Base-by-base conservation (phyloP, 345 rosid genomes). In the Sonneratia alba region DNA sequence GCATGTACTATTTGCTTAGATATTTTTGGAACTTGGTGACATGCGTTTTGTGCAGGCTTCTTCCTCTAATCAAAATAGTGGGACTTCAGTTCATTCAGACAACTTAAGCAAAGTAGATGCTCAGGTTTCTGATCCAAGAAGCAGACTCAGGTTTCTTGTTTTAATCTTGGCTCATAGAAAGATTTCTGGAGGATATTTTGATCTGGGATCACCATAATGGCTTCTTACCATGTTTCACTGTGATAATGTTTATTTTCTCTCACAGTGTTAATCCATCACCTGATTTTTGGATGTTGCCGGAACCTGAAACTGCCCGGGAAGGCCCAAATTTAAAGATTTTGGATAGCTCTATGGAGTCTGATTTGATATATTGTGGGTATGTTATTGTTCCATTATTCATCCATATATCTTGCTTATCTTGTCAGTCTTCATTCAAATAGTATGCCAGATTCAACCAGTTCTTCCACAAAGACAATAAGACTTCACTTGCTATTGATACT, bases 221-320 rank as follows among this genome's bases (percentile, higher is more conserved):
- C 68, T 64, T 61, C 66, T 18, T 68, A 59, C 59, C 19, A 51
- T 68, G 16, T 47, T 66, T 69, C 73, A 11, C 61, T 74, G 55
- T 47, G 56, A 32, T 51, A 73, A 6, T 40, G 22, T 45, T 37
- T 5, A 34, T 45, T 7, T 61, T 61, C 36, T 36, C 34, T 21
- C 66, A 48, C 85, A 86, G 86, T 69, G 71, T 69, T 63, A 83
- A 83, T 77, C 87, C 88, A 62, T 81, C 83, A 12, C 82, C 91
- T 49, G 83, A 87, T 77, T 85, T 84, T 69, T 85, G 87, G 72
- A 74, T 81, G 55, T 76, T 80, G 49, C 61, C 83, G 68, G 81
- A 82, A 71, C 57, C 72, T 24, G 82, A 76, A 77, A 70, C 72
- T 65, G 38, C 40, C 36, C 40, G 71, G 75, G 85, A 76, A 68